These are phyloP conservation scores for Tephrocybe sp. DNA, from an alignment of 768 basidiomycete genomes.

Conservation along the genomic window DNA sequence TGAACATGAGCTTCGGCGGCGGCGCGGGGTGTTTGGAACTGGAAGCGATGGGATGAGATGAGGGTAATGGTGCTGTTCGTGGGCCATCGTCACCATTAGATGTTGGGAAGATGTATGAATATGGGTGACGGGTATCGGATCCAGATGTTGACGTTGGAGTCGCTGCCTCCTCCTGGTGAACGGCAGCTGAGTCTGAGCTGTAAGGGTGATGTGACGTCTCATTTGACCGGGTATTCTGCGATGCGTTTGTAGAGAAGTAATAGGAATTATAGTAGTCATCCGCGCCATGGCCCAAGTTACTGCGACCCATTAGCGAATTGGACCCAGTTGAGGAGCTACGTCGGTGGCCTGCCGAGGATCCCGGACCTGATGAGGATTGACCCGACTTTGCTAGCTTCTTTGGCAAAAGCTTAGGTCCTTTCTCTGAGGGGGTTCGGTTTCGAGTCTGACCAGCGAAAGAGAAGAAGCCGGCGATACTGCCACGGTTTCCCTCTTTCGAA, in stretches of 20 bases:
- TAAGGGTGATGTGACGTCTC: constrained; percentile 8
- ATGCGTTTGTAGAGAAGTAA: constrained; percentile 29
- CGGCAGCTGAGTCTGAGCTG: constrained; percentile 3
- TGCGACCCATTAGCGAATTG: constrained; percentile 6
- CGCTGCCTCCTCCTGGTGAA: not conserved
- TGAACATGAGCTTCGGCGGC: constrained; percentile 31
- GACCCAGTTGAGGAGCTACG: constrained; percentile 19
- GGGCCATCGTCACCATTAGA: constrained; percentile 9
- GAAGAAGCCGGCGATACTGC: constrained; percentile 57
- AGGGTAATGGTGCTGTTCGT: constrained; percentile 15
- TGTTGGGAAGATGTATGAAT: constrained; percentile 23
- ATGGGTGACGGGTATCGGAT: constrained; percentile 21
- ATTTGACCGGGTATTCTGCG: not conserved
- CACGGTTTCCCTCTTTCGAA: constrained; percentile 32
- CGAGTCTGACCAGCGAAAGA: constrained; percentile 37
- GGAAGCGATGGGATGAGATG: constrained; percentile 7
- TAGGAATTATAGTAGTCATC: constrained; percentile 53
- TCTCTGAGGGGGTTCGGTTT: not conserved
- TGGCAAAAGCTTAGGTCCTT: constrained; percentile 1
- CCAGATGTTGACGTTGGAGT: constrained; percentile 18
- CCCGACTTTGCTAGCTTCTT: constrained; percentile 5
- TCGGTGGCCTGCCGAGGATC: constrained; percentile 6
- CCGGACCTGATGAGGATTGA: not conserved
- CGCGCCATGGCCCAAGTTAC: not conserved
- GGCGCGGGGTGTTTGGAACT: constrained; percentile 14